phyloP scores from a whole-genome alignment of 148 eudicot genomes.

The Suaeda aralocaspica region DNA sequence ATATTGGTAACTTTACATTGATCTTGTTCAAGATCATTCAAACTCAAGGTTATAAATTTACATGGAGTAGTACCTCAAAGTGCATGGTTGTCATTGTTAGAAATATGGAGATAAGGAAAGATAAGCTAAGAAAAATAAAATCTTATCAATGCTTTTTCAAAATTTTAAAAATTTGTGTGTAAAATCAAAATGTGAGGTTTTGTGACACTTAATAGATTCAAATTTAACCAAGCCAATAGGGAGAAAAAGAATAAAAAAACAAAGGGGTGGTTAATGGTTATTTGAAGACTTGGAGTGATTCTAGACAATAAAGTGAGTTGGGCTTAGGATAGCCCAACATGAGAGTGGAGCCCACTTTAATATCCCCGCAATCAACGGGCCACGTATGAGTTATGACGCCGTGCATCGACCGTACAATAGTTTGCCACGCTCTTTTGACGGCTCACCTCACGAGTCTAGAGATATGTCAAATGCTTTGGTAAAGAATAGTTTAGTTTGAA shows the following conservation, averaged over 20 bases:
- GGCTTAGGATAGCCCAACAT: slow-evolving; percentile 3
- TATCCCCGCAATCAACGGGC: slow-evolving; percentile 17
- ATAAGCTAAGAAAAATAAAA: background rate
- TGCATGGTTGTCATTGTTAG: slow-evolving; percentile 7
- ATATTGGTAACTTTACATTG: slow-evolving; percentile 1
- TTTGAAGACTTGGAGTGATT: slow-evolving; percentile 8
- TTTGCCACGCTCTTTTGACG: background rate
- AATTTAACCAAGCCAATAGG: slow-evolving; percentile 2
- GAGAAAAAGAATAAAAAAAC: background rate
- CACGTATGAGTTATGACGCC: slow-evolving; percentile 28
- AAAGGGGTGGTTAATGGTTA: slow-evolving; percentile 15
- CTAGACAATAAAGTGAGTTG: slow-evolving; percentile 14
- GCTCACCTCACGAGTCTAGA: background rate
- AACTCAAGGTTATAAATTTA: background rate
- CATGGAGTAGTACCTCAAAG: background rate
- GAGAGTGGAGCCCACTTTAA: background rate
- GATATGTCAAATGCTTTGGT: too few relatives aligned
- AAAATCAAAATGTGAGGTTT: background rate
- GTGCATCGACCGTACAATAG: slow-evolving; percentile 28
- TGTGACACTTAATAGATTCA: background rate
- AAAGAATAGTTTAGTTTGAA: too few relatives aligned
- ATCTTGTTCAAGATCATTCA: background rate
- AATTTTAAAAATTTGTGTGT: too few relatives aligned
- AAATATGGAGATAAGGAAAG: background rate
- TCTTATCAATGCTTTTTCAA: too few relatives aligned